Evolutionary conservation across 73 alveolate species (phyloP), one percentile per base, ranked within the genome.

Genomic region (Loxodes magnus): DNA sequence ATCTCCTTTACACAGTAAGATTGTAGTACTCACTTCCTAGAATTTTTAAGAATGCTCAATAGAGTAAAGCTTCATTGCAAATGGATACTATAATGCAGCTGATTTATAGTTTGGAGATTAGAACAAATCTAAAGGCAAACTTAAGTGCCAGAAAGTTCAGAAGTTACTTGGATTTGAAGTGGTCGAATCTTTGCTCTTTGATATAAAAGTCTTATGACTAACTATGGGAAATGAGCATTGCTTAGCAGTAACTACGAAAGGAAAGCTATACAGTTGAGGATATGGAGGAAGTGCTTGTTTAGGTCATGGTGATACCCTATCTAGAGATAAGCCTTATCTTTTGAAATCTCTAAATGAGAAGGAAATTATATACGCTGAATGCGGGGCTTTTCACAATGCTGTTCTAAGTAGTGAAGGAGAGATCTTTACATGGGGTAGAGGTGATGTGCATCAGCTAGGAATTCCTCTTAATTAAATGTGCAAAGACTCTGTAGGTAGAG

Each of bases 401-500:
- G 77, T 74, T 16, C 53, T 73, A 3, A 37, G 38, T 12, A 24
- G 4, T 1, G 30, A 34, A 12, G 67, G 72, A 5, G 31, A 44
- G 17, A 31, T 58, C 5, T 73, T 22, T 56, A 34, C 56, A 2
- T 73, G 87, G 80, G 87, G 87, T 2, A 21, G 87, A 55, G 67
- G 80, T n/a, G 87, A 73, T 58, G 87, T 66, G 0, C 67, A 70
- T 6, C 53, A 73, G 48, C 62, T 73, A 2, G 87, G 87, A 2
- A 37, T 56, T 20, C 55, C 64, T 12, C 7, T 46, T 37, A 21
- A 24, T 14, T 33, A 64, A 52, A 44, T 73, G 2, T 16, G 17
- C 10, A 46, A 43, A 25, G 87, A 73, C 24, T 15, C 30, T 4
- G 16, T 56, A 30, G 87, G 85, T 3, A 31, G 21, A 20, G 51